A percentile compares a stretch with the other conserved stretches of the same genome.
Evolutionary conservation across 2,329 filamentous ascomycete species (phyloP).

Genomic region (Ophiostoma sp.): DNA sequence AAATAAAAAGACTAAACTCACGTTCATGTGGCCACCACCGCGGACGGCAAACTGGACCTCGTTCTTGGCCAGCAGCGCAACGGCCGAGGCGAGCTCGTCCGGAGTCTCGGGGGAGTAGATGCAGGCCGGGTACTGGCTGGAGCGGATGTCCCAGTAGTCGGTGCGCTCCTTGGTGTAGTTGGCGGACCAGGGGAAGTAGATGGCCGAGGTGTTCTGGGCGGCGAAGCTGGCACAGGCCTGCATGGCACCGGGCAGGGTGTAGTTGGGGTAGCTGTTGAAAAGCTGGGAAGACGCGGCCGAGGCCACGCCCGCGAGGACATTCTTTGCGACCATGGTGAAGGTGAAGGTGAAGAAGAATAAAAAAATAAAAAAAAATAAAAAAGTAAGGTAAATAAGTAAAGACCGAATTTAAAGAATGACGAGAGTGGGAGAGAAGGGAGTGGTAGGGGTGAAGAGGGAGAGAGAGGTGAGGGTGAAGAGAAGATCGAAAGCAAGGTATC

Average conservation of each 20-base stretch:
- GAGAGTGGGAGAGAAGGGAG: neutral
- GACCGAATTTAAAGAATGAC: neutral
- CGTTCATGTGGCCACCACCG: constrained; percentile 37
- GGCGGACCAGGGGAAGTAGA: neutral
- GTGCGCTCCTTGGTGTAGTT: constrained; percentile 30
- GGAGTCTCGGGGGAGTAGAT: constrained; percentile 32
- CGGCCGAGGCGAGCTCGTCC: constrained; percentile 29
- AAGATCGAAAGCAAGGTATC: neutral
- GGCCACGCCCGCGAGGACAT: neutral
- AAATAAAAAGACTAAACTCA: constrained; percentile 28
- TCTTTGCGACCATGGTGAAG: neutral
- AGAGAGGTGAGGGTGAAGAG: neutral
- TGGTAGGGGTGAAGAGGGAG: neutral
- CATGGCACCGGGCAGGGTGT: neutral
- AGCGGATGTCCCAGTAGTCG: constrained; percentile 33
- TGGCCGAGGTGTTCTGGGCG: neutral
- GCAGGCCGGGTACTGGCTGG: constrained; percentile 30
- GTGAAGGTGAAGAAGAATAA: neutral
- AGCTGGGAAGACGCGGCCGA: neutral
- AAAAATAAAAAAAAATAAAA: neutral
- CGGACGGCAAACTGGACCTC: constrained; percentile 37
- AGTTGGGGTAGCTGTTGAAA: neutral
- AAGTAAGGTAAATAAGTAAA: neutral
- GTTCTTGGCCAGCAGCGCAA: constrained; percentile 28
- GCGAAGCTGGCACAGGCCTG: neutral